Base-by-base conservation (phyloP, 768 basidiomycete species). In the Tephrocybe sp. region DNA sequence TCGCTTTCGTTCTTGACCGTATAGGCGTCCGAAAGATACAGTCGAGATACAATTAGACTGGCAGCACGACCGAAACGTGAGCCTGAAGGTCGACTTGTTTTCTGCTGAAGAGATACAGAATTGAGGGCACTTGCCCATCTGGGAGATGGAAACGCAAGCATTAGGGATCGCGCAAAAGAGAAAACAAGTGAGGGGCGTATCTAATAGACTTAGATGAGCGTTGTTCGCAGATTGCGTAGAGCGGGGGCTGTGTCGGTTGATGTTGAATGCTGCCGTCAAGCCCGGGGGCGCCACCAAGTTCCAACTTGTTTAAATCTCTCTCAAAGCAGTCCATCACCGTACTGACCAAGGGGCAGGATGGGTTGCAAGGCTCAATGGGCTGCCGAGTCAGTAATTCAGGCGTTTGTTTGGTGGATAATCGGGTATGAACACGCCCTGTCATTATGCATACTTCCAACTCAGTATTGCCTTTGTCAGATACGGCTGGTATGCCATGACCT, bases 11-110 rank as follows among this genome's bases (percentile, higher is more conserved):
- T 67, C 21, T 64, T 65, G n/a, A 85, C 88, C 9, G 80, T 82
- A 57, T 67, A 68, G 43, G 77, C 76, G 58, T 84, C 84, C 2
- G 86, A 81, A 46, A 90, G 79, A 60, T 84, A 90, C 17, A 90
- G 68, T 21, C 75, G 70, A 11, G 74, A 71, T 3, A 70, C 56
- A 56, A 79, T 75, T 46, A 65, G 68, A 39, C 70, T 70, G n/a
- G 74, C 70, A 11, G 58, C 46, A n/a, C 51, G 47, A 37, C 53
- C 48, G n/a, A 53, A 56, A 30, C 41, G 44, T 33, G 41, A 34
- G 21, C 51, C 55, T 9, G 38, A 44, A 17, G 48, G 34, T 9
- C 48, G 53, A 37, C 57, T 57, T 11, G 47, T 45, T 12, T 48
- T 43, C 37, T 62, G 49, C 20, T 64, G 33, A 17, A 32, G 55